Evolutionary conservation across 1,284 basidiomycete genomes (phyloP), one percentile per base, ranked within the genome.

Genomic region (Cystobasidium sp.): DNA sequence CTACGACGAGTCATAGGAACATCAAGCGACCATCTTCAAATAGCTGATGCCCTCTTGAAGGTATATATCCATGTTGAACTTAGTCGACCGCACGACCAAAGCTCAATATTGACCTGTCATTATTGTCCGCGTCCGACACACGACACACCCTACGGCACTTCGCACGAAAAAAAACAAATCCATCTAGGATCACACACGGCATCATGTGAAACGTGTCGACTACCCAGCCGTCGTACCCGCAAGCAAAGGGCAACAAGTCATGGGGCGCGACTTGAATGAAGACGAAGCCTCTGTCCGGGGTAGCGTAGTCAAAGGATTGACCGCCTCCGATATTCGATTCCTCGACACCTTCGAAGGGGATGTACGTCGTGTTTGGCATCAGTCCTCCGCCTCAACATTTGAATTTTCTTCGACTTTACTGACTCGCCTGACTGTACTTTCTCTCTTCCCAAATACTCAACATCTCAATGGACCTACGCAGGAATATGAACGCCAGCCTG

Each of bases 331-430:
- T 78, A 83, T 93, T 0, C 78, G 78, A 3, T 82, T 86, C 3
- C 82, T 92, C 4, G 91, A 94, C 81, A 77, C 85, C 6, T 95
- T 94, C 76, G 93, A 95, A 82, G 92, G 91, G 18, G 80, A 86
- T 68, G 93, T 93, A 79, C 81, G 89, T 86, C 22, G 4, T 31
- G 20, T 20, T 18, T 51, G n/a, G 37, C 16, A 63, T 41, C 22
- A 47, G 47, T 31, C 31, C 31, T 31, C 31, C 31, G 22, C 62
- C 31, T 51, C 16, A 51, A 51, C 47, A 16, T 2, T 51, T 14
- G 6, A 14, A 51, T 20, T 16, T 51, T 9, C 16, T 18, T 14
- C 68, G 22, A 41, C 24, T 22, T 24, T 9, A 22, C 39, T 24
- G 47, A 47, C 41, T 37, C 24, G 53, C 10, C n/a, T n/a, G 37